Conservation (phyloP, 345 rosid genomes). For the Chamaenerion angustifolium region DNA sequence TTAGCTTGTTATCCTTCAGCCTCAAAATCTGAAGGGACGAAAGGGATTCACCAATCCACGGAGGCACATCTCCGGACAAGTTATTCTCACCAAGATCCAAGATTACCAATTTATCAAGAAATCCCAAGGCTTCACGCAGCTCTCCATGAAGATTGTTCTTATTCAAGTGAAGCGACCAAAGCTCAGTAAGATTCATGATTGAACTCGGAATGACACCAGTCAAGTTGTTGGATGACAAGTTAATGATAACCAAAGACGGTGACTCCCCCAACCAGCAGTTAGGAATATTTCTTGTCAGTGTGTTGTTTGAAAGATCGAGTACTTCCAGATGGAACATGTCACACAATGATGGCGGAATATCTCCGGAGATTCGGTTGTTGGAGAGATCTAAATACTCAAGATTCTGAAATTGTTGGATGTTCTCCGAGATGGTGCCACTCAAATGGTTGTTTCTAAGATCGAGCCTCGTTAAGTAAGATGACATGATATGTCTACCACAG, state of each 20-base stretch:
- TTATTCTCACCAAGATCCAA: slow-evolving; percentile 12
- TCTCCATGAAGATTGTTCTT: slow-evolving; percentile 7
- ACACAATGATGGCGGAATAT: too few species aligned
- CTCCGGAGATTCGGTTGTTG: too few species aligned
- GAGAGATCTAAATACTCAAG: too few species aligned
- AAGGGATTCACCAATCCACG: slow-evolving; percentile 6
- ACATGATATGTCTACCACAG: too few species aligned
- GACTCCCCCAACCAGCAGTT: neutral
- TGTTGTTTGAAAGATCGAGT: slow-evolving; percentile 1
- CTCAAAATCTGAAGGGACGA: slow-evolving; percentile 1
- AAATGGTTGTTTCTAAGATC: too few species aligned
- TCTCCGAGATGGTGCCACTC: too few species aligned
- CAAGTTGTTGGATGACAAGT: slow-evolving; percentile 1
- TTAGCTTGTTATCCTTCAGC: slow-evolving; percentile 7
- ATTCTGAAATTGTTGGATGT: too few species aligned
- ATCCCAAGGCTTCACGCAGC: slow-evolving; percentile 5
- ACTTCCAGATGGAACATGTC: neutral
- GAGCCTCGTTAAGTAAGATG: too few species aligned
- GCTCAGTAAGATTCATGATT: neutral
- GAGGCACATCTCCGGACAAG: slow-evolving; percentile 10
- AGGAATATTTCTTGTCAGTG: neutral
- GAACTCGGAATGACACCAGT: slow-evolving; percentile 3
- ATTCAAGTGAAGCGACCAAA: neutral
- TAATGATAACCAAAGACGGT: neutral
- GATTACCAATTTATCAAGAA: neutral